These are phyloP conservation scores for Xerocomus potaroensis DNA, from an alignment of 768 basidiomycete genomes.

Conservation along the genomic window DNA sequence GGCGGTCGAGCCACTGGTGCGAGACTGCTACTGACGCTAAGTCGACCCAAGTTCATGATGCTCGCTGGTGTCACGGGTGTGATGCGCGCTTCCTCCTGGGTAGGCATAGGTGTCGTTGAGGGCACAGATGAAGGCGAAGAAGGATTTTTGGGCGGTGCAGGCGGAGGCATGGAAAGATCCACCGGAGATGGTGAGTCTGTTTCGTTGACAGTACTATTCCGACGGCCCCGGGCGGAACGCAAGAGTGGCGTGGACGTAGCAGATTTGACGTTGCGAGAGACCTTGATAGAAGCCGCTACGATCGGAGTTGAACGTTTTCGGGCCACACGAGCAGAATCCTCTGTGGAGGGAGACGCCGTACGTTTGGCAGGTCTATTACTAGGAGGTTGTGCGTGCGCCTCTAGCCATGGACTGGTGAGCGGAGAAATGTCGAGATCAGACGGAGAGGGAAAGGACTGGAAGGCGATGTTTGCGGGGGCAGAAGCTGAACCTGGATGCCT, in stretches of 20 bases:
- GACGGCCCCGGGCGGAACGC: slow-evolving; percentile 40
- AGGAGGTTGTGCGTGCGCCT: slow-evolving; percentile 44
- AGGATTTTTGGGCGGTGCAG: slow-evolving; percentile 46
- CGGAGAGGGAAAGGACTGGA: slow-evolving; percentile 46
- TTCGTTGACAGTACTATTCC: slow-evolving; percentile 40
- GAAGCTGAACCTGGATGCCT: slow-evolving; percentile 47
- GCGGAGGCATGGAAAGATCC: slow-evolving; percentile 86
- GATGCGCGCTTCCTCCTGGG: slow-evolving; percentile 33
- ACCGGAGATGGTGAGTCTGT: slow-evolving; percentile 80
- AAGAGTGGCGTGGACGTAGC: slow-evolving; percentile 59
- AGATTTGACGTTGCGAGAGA: slow-evolving; percentile 37
- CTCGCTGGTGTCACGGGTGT: slow-evolving; percentile 87
- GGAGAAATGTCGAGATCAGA: slow-evolving; percentile 72
- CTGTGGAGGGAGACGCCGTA: slow-evolving; percentile 51
- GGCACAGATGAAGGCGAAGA: slow-evolving; percentile 13
- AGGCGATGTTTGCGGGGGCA: slow-evolving; percentile 73
- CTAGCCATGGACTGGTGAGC: slow-evolving; percentile 78
- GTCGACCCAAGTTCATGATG: slow-evolving; percentile 82
- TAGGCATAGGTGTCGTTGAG: slow-evolving; percentile 1
- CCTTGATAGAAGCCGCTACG: slow-evolving; percentile 19
- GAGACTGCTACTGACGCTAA: slow-evolving; percentile 48
- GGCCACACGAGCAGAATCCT: slow-evolving; percentile 43
- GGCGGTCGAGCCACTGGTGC: slow-evolving; percentile 28
- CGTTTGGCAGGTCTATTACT: slow-evolving; percentile 41
- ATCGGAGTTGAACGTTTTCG: slow-evolving; percentile 53